Base-by-base conservation (phyloP, 2,329 filamentous ascomycete species). In the Alternaria infectoria region DNA sequence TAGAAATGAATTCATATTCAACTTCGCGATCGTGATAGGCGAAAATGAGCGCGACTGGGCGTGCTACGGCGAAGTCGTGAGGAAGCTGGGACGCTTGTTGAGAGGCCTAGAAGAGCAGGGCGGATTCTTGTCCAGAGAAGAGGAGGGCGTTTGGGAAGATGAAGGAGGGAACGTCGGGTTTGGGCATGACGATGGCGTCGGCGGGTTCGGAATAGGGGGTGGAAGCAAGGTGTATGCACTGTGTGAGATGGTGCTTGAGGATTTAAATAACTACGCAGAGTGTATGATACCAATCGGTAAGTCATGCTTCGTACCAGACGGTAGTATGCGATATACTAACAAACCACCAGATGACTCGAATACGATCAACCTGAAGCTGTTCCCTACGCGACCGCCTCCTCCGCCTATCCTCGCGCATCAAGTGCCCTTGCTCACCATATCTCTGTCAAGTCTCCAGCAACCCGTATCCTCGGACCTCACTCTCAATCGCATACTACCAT, bases 1-100 rank as follows among this genome's bases (percentile, higher is more conserved):
- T 75, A 90, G 96, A 62, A 97, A 97, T 81, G 93, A 97, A 80
- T 98, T 97, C 84, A 97, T 97, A 77, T 99, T 98, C 87, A 98
- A 98, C 80, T 97, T 98, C 77, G 93, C 93, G 62, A 85, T 98
- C 47, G 91, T 97, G 26, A 85, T 97, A 54, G 87, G 91, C 54
- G 87, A 89, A 60, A 83, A 86, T 32, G 84, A 86, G 13, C 78
- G 77, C 5, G 92, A 96, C 75, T 91, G 91, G 77, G 87, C 88
- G 52, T 91, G 90, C 32, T 97, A 93, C 78, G 93, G 94, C 79
- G 90, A 90, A 67, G 92, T 98, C 30, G 93, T 97, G 57, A 86
- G 91, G 69, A 92, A 97, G 73, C 85, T 98, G 54, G 96, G 95
- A 2, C 87, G 90, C 65, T 89, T 96, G 26, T 93, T 98, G 83